Base-by-base conservation (phyloP, 306 rosid species). In the Fragaria vesca region DNA sequence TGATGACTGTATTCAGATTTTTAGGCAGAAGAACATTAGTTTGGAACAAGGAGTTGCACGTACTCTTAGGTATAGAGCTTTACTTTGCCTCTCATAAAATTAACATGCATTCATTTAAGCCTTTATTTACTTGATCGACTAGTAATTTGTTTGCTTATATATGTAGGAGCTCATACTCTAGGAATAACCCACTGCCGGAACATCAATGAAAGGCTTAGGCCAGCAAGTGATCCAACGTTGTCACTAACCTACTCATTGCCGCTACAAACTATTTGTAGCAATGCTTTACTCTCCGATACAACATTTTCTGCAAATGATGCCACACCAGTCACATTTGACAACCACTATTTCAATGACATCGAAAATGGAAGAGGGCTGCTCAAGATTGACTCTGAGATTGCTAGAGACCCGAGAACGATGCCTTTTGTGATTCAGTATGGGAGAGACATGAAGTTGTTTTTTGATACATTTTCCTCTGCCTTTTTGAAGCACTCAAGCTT, bases 341-440 rank as follows among this genome's bases (percentile, higher is more conserved):
- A 69, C 55, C 73, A 26, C 55, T 69, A 69, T 26, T 69, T 69
- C 73, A 43, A 13, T 43, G 73, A 45, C 40, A 69, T 45, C 57
- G 24, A 69, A 69, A 45, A 45, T 4, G 57, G 55, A 21, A 69
- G 73, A 45, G 73, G 73, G 12, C 57, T 69, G 73, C 73, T 69
- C 51, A 69, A 42, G 73, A 43, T 69, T 13, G 73, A 43, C 47
- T 43, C 47, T 8, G 47, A 43, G 47, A 43, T 8, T 9, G 47
- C 47, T 43, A 43, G 32, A 24, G 55, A 43, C 46, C 54, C 34
- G 2, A n/a, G 73, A 52, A 69, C 73, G 12, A 28, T 43, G 36
- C 73, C 55, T 24, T 42, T 47, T 46, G 60, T 63, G 60, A 58
- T 60, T 28, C 48, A 16, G 36, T 70, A 47, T 48, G 60, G 74